These are phyloP conservation scores for Trametes cinnabarina DNA, from an alignment of 768 basidiomycete species.

Conservation along the genomic window DNA sequence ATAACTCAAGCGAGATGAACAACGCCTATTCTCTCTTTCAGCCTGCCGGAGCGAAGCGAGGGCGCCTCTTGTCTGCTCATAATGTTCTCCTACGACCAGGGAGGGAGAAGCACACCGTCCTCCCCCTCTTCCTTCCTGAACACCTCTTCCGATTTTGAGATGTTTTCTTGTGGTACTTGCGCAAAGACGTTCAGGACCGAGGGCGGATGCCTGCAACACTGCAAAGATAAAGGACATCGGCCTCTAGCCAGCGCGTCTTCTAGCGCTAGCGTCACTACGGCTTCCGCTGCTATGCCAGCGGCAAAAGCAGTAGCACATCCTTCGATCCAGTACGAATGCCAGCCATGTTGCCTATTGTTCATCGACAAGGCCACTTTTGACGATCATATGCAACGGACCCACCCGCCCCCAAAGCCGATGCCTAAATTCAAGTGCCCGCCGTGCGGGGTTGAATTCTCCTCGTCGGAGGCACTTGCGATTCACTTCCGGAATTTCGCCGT, in stretches of 20 bases:
- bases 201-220: constrained; percentile 4
- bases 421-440: constrained; percentile 7
- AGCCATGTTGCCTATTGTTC: background rate
- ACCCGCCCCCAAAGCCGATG: background rate
- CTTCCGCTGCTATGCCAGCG: background rate
- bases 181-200: constrained; percentile 4
- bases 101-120: background rate
- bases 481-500: constrained; percentile 4
- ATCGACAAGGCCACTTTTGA: background rate
- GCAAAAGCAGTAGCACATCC: background rate
- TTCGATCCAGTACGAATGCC: background rate
- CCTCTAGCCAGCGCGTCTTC: background rate
- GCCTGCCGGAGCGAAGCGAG: too few relatives aligned
- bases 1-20: background rate
- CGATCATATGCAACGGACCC: background rate
- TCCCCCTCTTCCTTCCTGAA: background rate
- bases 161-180: constrained; percentile 8
- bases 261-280: background rate
- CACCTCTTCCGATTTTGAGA: background rate
- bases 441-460: constrained; percentile 11
- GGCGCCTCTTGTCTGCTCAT: background rate
- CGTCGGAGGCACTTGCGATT: constrained; percentile 10
- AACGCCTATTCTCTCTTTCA: background rate
- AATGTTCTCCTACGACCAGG: too few relatives aligned
- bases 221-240: constrained; percentile 9